Percentiles rank a stretch among this genome's conserved stretches.
Evolutionary conservation across 768 basidiomycete species (phyloP).

Genomic region (Coprinellus micaceus): DNA sequence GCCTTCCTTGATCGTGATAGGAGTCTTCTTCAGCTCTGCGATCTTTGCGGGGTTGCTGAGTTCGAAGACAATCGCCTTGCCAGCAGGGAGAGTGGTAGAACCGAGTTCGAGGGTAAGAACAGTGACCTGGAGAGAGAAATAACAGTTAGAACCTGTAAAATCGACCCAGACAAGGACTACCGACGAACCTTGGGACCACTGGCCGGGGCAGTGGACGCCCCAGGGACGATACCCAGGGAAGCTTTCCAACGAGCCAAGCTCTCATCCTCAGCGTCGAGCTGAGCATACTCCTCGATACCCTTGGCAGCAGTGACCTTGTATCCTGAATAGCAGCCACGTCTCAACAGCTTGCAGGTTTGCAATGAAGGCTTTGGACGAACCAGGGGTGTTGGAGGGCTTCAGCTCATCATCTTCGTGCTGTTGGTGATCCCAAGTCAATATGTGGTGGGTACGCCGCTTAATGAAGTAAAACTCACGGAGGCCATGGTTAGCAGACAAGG

Average conservation of each 20-base stretch:
- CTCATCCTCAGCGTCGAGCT: conserved; percentile 87
- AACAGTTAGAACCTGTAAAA: conserved; percentile 5
- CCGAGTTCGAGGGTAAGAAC: conserved; percentile 74
- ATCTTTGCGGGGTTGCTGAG: conserved; percentile 46
- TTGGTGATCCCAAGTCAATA: conserved; percentile 21
- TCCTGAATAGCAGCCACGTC: conserved; percentile 37
- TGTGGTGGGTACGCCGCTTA: neutral
- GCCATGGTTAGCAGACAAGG: conserved; percentile 38
- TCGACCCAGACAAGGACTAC: neutral
- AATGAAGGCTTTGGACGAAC: conserved; percentile 20
- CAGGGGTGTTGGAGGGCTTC: conserved; percentile 63
- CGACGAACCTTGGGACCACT: conserved; percentile 60
- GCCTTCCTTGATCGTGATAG: conserved; percentile 77
- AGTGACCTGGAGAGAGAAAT: conserved; percentile 51
- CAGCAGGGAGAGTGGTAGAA: conserved; percentile 64
- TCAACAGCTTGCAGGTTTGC: neutral
- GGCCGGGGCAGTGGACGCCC: conserved; percentile 32
- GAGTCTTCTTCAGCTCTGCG: conserved; percentile 69
- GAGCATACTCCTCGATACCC: conserved; percentile 76
- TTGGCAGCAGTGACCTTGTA: conserved; percentile 70
- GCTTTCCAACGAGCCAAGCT: conserved; percentile 95
- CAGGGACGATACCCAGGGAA: conserved; percentile 77
- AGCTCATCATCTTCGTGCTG: conserved; percentile 61
- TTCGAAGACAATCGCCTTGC: conserved; percentile 65
- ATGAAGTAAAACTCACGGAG: conserved; percentile 35